A percentile compares a stretch with the other conserved stretches of the same genome.
phyloP scores from a whole-genome alignment of 116 monocot genomes.

The Phalaenopsis hybrid region DNA sequence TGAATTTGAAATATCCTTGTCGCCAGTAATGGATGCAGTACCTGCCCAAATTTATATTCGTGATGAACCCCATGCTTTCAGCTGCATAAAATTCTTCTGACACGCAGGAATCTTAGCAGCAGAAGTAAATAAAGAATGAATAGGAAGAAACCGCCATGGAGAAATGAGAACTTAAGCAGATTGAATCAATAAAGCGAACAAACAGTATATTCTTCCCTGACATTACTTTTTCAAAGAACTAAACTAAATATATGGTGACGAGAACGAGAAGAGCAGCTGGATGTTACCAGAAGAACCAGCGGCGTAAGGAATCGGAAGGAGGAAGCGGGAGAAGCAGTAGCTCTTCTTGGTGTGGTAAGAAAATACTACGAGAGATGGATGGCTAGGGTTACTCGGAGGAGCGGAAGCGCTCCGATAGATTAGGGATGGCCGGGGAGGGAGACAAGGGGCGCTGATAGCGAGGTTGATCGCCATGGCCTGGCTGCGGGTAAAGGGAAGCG shows the following conservation, averaged over 20 bases:
- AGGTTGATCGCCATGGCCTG: not conserved
- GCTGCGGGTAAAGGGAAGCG: too few species aligned
- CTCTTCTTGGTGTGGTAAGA: not conserved
- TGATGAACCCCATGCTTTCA: not conserved
- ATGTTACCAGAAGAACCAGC: not conserved
- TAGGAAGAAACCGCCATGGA: too few species aligned
- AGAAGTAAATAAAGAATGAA: not conserved
- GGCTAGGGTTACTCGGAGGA: not conserved
- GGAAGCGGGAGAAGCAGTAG: not conserved
- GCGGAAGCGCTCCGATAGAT: not conserved
- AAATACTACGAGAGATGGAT: not conserved
- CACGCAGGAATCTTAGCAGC: not conserved
- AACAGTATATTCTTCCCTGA: not conserved
- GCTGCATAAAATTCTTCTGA: not conserved
- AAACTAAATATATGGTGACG: too few species aligned
- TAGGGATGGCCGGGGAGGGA: not conserved
- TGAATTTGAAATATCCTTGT: conserved; percentile 32
- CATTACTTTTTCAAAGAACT: not conserved
- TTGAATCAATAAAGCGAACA: too few species aligned
- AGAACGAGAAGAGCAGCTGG: not conserved
- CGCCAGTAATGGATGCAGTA: conserved; percentile 8
- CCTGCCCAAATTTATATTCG: conserved; percentile 17
- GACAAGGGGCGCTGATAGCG: not conserved
- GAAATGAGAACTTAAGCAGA: too few species aligned
- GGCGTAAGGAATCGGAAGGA: not conserved